Base-by-base conservation (phyloP, 371 early-diverging fungal species). In the Batkoa obscura region DNA sequence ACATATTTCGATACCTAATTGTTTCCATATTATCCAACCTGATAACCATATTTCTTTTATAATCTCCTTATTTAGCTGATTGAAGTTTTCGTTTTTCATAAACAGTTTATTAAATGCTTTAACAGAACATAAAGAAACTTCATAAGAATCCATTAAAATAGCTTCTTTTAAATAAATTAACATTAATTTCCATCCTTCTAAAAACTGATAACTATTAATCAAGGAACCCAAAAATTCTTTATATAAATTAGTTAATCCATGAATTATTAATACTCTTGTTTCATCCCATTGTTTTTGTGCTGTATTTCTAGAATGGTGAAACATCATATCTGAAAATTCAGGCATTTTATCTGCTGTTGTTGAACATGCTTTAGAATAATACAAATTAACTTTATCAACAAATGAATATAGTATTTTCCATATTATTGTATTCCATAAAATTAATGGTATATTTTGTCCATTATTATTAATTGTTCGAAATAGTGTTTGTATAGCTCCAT, bases 201-300 rank as follows among this genome's bases (percentile, higher is more conserved):
- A 65, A 55, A 84, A 83, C 38, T 76, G 72, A 0, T 76, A 70
- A 36, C 84, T 60, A 0, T 67, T 61, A 43, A 76, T 69, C 36
- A 82, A 64, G 23, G 79, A 70, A 0, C 60, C 66, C 48, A 88
- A 64, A 59, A 88, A 84, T 37, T 78, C 80, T 33, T 76, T 70
- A 45, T 86, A 79, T 32, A 85, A 75, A 9, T 66, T 73, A 10
- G 86, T 76, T 12, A 90, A 67, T 0, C 92, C 87, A 33, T 68
- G 77, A 32, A 90, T 64, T 3, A 90, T 82, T 2, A 92, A 64
- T 0, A 87, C 86, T 37, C 86, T 85, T 0, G 95, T 90, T 66
- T 94, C 97, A 58, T 97, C 94, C 97, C 97, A 97, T 63, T 90
- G 91, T 59, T 88, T 89, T 49, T 79, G 72, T 0, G 75, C 75